phyloP scores from a whole-genome alignment of 305 asterid species.

The Solanum hybrid region DNA sequence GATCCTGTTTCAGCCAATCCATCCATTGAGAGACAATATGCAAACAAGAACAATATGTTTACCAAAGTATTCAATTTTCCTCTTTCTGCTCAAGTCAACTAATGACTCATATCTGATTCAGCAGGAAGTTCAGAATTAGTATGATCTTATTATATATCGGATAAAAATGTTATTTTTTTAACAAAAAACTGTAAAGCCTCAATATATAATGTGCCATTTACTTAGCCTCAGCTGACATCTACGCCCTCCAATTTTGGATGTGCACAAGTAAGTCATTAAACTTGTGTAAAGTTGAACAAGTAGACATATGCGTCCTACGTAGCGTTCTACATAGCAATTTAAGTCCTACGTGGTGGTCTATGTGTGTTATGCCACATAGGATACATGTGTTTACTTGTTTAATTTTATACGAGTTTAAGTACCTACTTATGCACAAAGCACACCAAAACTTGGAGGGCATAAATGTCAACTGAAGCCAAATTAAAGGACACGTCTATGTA shows the following conservation, averaged over 20 bases:
- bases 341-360: neutral
- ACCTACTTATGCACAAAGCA: neutral
- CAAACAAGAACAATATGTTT: neutral
- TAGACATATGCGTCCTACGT: neutral
- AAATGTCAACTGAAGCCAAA: neutral
- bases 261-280: neutral
- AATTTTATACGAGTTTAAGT: neutral
- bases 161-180: neutral
- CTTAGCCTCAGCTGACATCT: neutral
- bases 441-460: neutral
- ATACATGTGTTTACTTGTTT: neutral
- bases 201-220: neutral
- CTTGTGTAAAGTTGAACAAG: neutral
- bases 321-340: neutral
- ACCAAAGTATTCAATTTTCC: neutral
- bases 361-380: neutral
- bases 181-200: neutral
- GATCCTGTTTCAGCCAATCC: neutral
- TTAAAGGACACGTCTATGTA: neutral
- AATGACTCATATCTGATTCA: neutral
- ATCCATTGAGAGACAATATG: neutral
- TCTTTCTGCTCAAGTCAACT: neutral
- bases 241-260: neutral
- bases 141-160: neutral
- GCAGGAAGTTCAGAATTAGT: neutral